These are phyloP conservation scores for Ambrosiella beaveri DNA, from an alignment of 2,329 filamentous ascomycete genomes.

Conservation along the genomic window DNA sequence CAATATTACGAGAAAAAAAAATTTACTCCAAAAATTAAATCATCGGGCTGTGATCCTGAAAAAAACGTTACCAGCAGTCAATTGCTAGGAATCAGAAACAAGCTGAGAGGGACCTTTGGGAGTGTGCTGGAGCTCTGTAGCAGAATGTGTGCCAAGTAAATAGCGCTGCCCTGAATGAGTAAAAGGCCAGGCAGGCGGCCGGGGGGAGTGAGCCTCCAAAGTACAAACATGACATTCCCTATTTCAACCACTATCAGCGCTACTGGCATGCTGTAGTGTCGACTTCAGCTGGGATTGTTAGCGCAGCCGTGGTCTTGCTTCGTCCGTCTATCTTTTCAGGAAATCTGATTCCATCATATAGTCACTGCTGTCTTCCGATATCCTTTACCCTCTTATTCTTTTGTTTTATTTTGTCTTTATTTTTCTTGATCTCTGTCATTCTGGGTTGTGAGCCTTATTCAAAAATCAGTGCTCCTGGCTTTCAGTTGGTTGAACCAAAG, in stretches of 20 bases:
- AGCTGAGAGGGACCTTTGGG: too few species aligned
- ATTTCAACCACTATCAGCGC: neutral
- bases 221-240: neutral
- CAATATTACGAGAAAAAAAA: neutral
- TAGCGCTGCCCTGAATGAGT: too few species aligned
- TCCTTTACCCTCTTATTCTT: neutral
- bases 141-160: too few species aligned
- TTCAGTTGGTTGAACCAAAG: neutral
- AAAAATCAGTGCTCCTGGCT: neutral
- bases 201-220: neutral
- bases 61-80: neutral
- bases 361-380: neutral
- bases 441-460: neutral
- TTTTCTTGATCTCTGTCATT: neutral
- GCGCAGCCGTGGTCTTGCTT: neutral
- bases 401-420: neutral
- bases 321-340: neutral
- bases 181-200: too few species aligned
- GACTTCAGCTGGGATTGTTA: slow-evolving; percentile 1
- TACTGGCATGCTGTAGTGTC: neutral
- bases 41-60: neutral
- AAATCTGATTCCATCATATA: neutral
- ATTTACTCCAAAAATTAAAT: neutral
- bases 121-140: too few species aligned
- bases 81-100: too few species aligned